Conservation (phyloP, 192 early-diverging fungal genomes). For the Kickxella alabastrina region DNA sequence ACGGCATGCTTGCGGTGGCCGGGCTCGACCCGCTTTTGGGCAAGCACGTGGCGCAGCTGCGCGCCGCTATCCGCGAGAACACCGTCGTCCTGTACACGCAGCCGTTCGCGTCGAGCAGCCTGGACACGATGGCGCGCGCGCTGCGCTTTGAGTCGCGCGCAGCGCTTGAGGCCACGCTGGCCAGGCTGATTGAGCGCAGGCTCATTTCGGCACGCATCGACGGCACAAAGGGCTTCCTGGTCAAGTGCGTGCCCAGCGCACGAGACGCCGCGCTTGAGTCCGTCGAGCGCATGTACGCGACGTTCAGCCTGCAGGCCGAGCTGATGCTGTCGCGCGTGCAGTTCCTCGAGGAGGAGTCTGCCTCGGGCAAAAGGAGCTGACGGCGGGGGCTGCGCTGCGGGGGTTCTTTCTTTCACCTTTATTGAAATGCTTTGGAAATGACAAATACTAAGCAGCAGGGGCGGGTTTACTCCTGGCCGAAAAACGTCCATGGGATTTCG, state of each 20-base stretch:
- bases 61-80: constrained; percentile 22
- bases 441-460: too few relatives aligned
- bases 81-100: constrained; percentile 34
- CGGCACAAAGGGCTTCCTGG: constrained; percentile 23
- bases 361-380: too few relatives aligned
- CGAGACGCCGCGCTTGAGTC: constrained; percentile 24
- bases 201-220: constrained; percentile 40
- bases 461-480: neutral
- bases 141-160: constrained; percentile 23
- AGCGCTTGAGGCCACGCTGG: constrained; percentile 23
- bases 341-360: constrained; percentile 39
- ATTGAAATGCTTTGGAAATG: too few relatives aligned
- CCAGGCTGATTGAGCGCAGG: constrained; percentile 25
- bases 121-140: constrained; percentile 31
- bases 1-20: constrained; percentile 25
- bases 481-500: constrained; percentile 46
- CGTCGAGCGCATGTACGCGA: constrained; percentile 26
- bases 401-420: too few relatives aligned
- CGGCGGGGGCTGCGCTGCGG: too few relatives aligned
- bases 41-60: constrained; percentile 14
- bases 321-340: constrained; percentile 33
- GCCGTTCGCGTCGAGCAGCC: constrained; percentile 33
- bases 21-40: constrained; percentile 28
- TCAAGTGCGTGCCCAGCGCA: constrained; percentile 27
- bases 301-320: constrained; percentile 24